phyloP scores from a whole-genome alignment of 2,329 filamentous ascomycete species.

The Paecilomyces fulvus region DNA sequence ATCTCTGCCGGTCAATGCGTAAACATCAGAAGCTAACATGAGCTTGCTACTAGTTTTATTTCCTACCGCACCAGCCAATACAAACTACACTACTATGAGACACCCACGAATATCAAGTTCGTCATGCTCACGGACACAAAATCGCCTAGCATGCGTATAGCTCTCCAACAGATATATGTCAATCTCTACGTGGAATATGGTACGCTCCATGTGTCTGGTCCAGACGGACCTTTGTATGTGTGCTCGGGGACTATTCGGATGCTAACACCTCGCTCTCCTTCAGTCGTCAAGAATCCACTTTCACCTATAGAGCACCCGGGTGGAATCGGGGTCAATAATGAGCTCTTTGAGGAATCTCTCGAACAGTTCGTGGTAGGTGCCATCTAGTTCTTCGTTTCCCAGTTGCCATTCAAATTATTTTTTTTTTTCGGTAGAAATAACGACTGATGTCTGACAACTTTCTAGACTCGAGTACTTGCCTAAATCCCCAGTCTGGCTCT shows the following conservation, averaged over 20 bases:
- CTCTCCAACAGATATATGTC: slow-evolving; percentile 96
- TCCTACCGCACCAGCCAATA: slow-evolving; percentile 90
- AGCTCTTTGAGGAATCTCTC: slow-evolving; percentile 54
- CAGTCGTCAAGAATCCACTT: slow-evolving; percentile 57
- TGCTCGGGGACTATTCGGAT: background rate
- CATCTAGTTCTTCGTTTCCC: background rate
- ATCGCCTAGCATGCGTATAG: slow-evolving; percentile 83
- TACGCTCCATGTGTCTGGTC: slow-evolving; percentile 27
- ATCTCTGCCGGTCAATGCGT: background rate
- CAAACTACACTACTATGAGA: slow-evolving; percentile 99
- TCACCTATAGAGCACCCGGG: slow-evolving; percentile 53
- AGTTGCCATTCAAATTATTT: background rate
- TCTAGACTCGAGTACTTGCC: slow-evolving; percentile 2
- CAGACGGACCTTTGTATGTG: background rate
- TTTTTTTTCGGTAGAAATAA: background rate
- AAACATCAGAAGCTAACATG: slow-evolving; percentile 8
- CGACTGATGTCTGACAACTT: background rate
- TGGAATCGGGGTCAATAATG: slow-evolving; percentile 55
- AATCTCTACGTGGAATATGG: slow-evolving; percentile 96
- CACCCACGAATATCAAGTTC: slow-evolving; percentile 88
- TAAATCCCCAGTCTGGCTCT: background rate
- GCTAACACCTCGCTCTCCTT: slow-evolving; percentile 5
- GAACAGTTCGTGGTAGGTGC: slow-evolving; percentile 42
- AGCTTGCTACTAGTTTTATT: slow-evolving; percentile 59
- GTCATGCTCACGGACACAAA: slow-evolving; percentile 91